Base-by-base conservation (phyloP, 2,329 filamentous ascomycete species). In the Penicillium fuscoglaucum region DNA sequence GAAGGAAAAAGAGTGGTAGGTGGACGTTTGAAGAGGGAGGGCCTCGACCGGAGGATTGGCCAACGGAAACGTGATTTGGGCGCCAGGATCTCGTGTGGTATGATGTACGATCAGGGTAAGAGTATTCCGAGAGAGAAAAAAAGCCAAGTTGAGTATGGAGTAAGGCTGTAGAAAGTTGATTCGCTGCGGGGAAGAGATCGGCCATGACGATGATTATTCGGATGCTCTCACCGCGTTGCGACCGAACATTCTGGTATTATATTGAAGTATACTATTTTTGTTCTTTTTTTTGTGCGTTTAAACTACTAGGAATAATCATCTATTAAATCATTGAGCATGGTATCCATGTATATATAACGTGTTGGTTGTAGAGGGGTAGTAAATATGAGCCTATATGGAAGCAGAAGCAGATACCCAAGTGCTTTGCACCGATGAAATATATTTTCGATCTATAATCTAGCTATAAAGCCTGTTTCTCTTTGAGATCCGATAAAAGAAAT, bases 71-170 rank as follows among this genome's bases (percentile, higher is more conserved):
- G 61, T n/a, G 60, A 43, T 66, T 69, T 65, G 26, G 66, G 63
- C 57, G 63, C 71, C 72, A 74, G 68, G 57, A 37, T 69, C 61
- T 62, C 55, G 61, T 45, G 12, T 57, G 39, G 24, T 44, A 17
- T 28, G 15, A 44, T 26, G n/a, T 40, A 31, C 1, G 24, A 40
- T 17, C n/a, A 19, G 19, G 21, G 4, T 28, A 48, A 37, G 13
- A 29, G 26, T 21, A 39, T 50, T 26, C 21, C 6, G 41, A 57
- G 26, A n/a, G 9, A 2, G 31, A 35, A 19, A 31, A 37, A 51
- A 45, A 45, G n/a, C 19, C 17, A 37, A 47, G 29, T 53, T 3
- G 17, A 53, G 37, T 28, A 29, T 15, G 48, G 44, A 53, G 37
- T 28, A 24, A 19, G 48, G 44, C 45, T 47, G 53, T 43, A 28